Evolutionary conservation across 2,329 filamentous ascomycete species (phyloP), one percentile per base, ranked within the genome.

Genomic region (Epichloe glyceriae): DNA sequence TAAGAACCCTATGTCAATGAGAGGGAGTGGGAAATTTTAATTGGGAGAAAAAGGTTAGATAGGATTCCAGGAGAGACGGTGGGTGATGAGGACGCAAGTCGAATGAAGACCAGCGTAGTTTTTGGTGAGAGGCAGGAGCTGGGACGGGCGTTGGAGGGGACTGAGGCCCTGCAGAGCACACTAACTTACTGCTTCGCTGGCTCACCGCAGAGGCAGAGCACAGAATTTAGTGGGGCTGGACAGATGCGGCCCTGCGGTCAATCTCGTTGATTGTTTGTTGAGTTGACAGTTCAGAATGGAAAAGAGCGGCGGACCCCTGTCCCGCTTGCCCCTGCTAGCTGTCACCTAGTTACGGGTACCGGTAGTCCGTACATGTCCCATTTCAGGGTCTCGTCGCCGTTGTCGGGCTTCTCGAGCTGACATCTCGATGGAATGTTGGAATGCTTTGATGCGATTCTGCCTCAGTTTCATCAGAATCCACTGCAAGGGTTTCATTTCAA

Each of bases 251-350:
- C 26, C 26, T 30, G 26, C 26, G 26, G 44, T 46, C 44, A 39
- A 38, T 48, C n/a, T 47, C 6, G 41, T 37, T 30, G 38, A 49
- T 46, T 52, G 50, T 52, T 46, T 52, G 50, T 52, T 52, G 50
- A 52, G 49, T 52, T 33, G 45, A 30, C 45, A 30, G 26, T 46
- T 19, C 5, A 19, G 30, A 17, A 14, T 38, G 35, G 22, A 33
- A 15, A 30, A 5, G 22, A 39, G 48, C 30, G 34, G 48, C 42
- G 34, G 26, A 48, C n/a, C 46, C 50, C 33, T 43, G 40, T 40
- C 26, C 40, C 22, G 30, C 45, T 17, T 17, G 30, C 44, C 38
- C 35, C 20, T 41, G 20, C 22, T 38, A 43, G 43, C 30, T n/a
- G n/a, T 33, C 10, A 30, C 44, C 22, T 33, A 19, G 47, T 34